Evolutionary conservation across 2,329 filamentous ascomycete species (phyloP).

Genomic region (Volutella citrinella): DNA sequence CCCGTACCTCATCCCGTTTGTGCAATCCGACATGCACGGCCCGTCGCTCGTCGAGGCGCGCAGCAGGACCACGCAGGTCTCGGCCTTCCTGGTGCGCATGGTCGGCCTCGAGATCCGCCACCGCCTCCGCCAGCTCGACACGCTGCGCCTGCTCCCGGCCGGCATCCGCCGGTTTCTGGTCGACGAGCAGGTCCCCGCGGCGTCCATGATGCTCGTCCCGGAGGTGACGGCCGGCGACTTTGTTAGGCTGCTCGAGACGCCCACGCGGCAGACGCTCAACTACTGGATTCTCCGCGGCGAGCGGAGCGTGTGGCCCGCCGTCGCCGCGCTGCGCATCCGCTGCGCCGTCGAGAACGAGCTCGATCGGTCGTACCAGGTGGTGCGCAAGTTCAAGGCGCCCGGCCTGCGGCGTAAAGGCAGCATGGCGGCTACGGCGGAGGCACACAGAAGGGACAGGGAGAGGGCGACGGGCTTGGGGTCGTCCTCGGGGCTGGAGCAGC

Average conservation of each 20-base stretch:
- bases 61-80: conserved; percentile 55
- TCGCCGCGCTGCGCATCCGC: conserved; percentile 75
- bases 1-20: conserved; percentile 83
- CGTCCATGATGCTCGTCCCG: conserved; percentile 78
- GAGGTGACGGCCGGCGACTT: conserved; percentile 73
- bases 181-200: conserved; percentile 76
- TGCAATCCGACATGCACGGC: conserved; percentile 77
- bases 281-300: conserved; percentile 88
- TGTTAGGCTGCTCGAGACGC: conserved; percentile 75
- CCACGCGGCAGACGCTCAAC: conserved; percentile 69
- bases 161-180: conserved; percentile 73
- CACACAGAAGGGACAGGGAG: conserved; percentile 15
- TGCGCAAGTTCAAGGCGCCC: conserved; percentile 60
- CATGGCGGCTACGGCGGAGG: conserved; percentile 29
- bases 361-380: conserved; percentile 79
- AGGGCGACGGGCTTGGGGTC: conserved; percentile 8
- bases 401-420: conserved; percentile 46
- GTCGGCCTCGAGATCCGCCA: conserved; percentile 76
- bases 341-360: conserved; percentile 86
- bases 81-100: conserved; percentile 61
- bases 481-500: conserved; percentile 8
- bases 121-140: conserved; percentile 76
- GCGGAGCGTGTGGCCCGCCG: conserved; percentile 84
- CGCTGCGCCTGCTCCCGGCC: conserved; percentile 67
- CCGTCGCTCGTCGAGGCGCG: conserved; percentile 60